phyloP scores from a whole-genome alignment of 495 filamentous ascomycete species.

The Copromyces sp. region DNA sequence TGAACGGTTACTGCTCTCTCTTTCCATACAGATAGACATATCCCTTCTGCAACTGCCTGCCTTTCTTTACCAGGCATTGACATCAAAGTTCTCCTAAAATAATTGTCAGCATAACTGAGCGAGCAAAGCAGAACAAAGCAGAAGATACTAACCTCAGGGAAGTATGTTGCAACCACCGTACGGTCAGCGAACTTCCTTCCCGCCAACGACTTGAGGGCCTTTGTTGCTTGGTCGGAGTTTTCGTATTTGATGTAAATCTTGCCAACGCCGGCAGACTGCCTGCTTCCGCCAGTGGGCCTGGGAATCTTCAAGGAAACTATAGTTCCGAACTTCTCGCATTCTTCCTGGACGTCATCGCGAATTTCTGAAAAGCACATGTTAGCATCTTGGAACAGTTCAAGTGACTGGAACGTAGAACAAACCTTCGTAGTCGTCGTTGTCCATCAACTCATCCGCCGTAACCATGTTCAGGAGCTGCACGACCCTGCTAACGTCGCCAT shows the following conservation, averaged over 20 bases:
- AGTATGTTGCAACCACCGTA: conserved; percentile 93
- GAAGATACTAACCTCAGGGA: conserved; percentile 61
- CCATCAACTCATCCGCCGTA: conserved; percentile 87
- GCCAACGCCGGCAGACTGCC: conserved; percentile 79
- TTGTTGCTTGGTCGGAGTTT: conserved; percentile 62
- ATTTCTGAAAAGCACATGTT: conserved; percentile 56
- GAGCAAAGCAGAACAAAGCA: neutral
- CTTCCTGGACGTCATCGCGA: conserved; percentile 79
- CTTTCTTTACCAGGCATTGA: conserved; percentile 55
- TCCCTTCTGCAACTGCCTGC: neutral
- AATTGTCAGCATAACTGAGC: conserved; percentile 9
- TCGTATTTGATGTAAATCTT: conserved; percentile 98
- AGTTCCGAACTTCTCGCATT: conserved; percentile 82
- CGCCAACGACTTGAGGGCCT: conserved; percentile 75
- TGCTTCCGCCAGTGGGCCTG: conserved; percentile 68
- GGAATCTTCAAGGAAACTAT: conserved; percentile 85
- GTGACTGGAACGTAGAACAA: conserved; percentile 19
- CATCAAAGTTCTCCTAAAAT: conserved; percentile 65
- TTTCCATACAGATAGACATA: neutral
- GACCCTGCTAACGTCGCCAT: conserved; percentile 68
- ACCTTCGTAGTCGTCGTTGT: conserved; percentile 91
- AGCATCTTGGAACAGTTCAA: neutral
- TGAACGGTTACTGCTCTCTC: neutral
- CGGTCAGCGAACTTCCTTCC: conserved; percentile 91
- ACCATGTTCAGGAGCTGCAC: conserved; percentile 96